A percentile compares a stretch with the other conserved stretches of the same genome.
These are phyloP conservation scores for Termitomyces sp. DNA, from an alignment of 768 basidiomycete species.

Conservation along the genomic window DNA sequence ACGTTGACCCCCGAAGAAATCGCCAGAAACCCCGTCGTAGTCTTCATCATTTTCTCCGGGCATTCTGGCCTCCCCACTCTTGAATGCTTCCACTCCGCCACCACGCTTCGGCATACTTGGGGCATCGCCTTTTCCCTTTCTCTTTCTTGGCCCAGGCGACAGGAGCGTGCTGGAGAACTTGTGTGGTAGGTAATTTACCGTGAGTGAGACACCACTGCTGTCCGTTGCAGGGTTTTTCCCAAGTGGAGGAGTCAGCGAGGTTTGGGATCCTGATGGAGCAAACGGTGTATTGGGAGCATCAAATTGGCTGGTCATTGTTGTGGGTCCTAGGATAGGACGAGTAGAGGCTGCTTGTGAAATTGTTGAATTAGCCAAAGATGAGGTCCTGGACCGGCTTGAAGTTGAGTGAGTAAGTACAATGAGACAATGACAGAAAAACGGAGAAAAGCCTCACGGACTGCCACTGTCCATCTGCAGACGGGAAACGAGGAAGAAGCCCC, in stretches of 20 bases:
- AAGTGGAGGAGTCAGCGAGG: slow-evolving; percentile 9
- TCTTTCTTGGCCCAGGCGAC: slow-evolving; percentile 35
- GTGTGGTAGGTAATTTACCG: slow-evolving; percentile 67
- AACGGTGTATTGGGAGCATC: slow-evolving; percentile 18
- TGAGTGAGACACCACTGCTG: slow-evolving; percentile 33
- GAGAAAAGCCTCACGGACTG: slow-evolving; percentile 14
- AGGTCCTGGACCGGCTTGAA: slow-evolving; percentile 17
- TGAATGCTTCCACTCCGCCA: slow-evolving; percentile 69
- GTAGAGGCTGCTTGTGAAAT: slow-evolving; percentile 18
- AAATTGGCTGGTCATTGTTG: slow-evolving; percentile 10
- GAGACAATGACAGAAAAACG: neutral
- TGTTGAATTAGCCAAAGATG: slow-evolving; percentile 19
- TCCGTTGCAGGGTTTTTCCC: slow-evolving; percentile 6
- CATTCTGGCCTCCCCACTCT: slow-evolving; percentile 50
- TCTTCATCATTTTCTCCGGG: slow-evolving; percentile 48
- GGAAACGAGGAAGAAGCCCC: slow-evolving; percentile 2
- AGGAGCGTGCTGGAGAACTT: slow-evolving; percentile 58
- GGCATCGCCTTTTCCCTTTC: slow-evolving; percentile 29
- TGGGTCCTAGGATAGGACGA: slow-evolving; percentile 15
- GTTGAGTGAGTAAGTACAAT: slow-evolving; percentile 10
- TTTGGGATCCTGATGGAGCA: slow-evolving; percentile 10
- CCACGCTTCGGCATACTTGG: slow-evolving; percentile 52
- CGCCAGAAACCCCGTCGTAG: slow-evolving; percentile 42
- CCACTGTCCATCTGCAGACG: slow-evolving; percentile 14
- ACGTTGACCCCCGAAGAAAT: slow-evolving; percentile 39